Evolutionary conservation across 2,329 filamentous ascomycete species (phyloP), one percentile per base, ranked within the genome.

Genomic region (Cyclaneusma minus): DNA sequence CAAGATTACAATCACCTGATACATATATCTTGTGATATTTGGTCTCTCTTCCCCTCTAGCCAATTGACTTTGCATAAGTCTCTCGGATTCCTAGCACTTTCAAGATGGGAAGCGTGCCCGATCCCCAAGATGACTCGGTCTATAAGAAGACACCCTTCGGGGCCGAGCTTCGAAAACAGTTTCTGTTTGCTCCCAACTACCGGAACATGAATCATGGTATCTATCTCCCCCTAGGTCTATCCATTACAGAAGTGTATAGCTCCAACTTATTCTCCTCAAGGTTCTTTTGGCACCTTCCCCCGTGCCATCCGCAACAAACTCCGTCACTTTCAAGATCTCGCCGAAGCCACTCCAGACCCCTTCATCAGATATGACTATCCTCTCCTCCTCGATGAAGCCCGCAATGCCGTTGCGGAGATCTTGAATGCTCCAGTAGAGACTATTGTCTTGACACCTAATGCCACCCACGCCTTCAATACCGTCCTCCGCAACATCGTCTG

Each of bases 261-360:
- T 14, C 14, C 6, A 12, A n/a, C 24, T 25, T 21, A 25, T 21
- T 10, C 8, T 24, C 13, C 10, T 21, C 5, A 12, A 47, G 78
- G 82, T 25, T 91, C 83, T 1, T 93, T 81, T 45, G 85, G 85
- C 17, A 73, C 75, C 2, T 72, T 75, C 40, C 84, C 85, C 3
- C 56, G 52, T 7, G 45, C 52, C 12, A 60, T 94, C 32, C 65
- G 62, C 10, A 50, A 62, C 9, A 61, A 60, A 25, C 60, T 76
- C 12, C 69, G 64, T 10, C 42, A 57, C n/a, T 78, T 75, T 41
- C 75, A 85, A 44, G 65, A 75, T 34, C 52, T 58, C 4, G 55
- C 61, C 18, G 84, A 93, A 54, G 55, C 63, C 2, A 58, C 57
- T 0, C 81, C 84, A 0, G 85, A 94, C 51, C 48, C 54, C 5